phyloP scores from a whole-genome alignment of 2,329 filamentous ascomycete genomes.

The Elsinoe perseae region DNA sequence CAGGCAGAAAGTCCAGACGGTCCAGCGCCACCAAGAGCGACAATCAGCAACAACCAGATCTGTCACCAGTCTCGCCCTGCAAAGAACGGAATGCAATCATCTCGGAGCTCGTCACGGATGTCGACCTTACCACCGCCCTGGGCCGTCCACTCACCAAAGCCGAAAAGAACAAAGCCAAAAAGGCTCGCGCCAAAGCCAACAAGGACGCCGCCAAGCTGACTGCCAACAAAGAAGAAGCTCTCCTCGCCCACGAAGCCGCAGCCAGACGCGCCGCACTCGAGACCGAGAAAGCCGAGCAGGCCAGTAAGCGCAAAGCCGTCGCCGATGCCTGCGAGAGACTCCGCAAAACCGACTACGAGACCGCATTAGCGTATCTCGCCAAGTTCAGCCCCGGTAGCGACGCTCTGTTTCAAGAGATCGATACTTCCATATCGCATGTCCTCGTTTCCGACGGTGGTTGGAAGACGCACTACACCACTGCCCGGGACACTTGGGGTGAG shows the following conservation, averaged over 20 bases:
- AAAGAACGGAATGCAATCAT: too few relatives aligned
- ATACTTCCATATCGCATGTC: not conserved
- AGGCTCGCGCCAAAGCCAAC: conserved; percentile 17
- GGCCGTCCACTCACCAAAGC: conserved; percentile 22
- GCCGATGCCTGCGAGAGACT: not conserved
- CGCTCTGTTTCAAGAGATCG: not conserved
- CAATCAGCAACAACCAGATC: too few relatives aligned
- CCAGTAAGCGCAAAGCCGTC: not conserved
- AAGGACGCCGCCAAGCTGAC: not conserved
- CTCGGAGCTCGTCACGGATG: too few relatives aligned
- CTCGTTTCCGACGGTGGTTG: not conserved
- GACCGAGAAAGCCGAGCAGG: not conserved
- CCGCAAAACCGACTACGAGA: not conserved
- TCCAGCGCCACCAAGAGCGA: not conserved
- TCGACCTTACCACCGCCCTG: not conserved
- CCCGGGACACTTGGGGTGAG: not conserved
- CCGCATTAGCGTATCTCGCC: not conserved
- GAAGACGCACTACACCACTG: not conserved
- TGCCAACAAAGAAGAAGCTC: not conserved
- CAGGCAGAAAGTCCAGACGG: not conserved
- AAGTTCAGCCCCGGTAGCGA: not conserved
- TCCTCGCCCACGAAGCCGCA: not conserved
- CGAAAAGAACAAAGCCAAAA: conserved; percentile 29
- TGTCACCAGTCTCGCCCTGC: too few relatives aligned
- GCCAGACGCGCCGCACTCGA: not conserved